Evolutionary conservation across 2,329 filamentous ascomycete genomes (phyloP), one percentile per base, ranked within the genome.

Genomic region (Thelonectria rubi): DNA sequence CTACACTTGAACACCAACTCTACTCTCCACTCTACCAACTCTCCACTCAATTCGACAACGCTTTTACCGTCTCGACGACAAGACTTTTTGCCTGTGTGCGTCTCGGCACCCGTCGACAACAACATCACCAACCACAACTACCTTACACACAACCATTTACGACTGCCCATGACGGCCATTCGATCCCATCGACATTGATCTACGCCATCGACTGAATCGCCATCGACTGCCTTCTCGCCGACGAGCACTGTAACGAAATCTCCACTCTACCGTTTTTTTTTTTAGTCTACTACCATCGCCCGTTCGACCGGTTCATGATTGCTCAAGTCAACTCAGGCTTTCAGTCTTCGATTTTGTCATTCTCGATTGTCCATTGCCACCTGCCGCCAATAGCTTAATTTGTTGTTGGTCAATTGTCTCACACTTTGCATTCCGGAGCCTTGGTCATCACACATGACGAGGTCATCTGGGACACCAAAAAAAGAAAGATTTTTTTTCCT

Each of bases 191-290:
- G 30, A 48, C 21, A 55, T 26, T 17, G 32, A 55, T 26, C 17
- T 20, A 32, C 34, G 24, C 42, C 46, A 40, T 34, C 48, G 48
- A 63, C 56, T 46, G 37, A 45, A 15, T 61, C 26, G 62, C 49
- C 55, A 21, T 64, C 58, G 52, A 62, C 48, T 56, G 40, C 45
- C 34, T 51, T 51, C 39, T 62, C 48, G 53, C 52, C 65, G 52
- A 65, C 47, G 43, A 43, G 34, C 48, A 49, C 40, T 21, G 39
- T 51, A 14, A 47, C 49, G 24, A 67, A 63, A 63, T 65, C 65
- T 65, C 63, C 69, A 66, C 69, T 71, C 69, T 60, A 68, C 69
- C 65, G 24, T 51, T 60, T 34, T 54, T 53, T 48, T 60, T 34
- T 54, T 55, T 52, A 52, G 45, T 60, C 52, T 49, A 18, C 20